Conservation (phyloP, 345 rosid species). For the Eucalyptus brandiana region DNA sequence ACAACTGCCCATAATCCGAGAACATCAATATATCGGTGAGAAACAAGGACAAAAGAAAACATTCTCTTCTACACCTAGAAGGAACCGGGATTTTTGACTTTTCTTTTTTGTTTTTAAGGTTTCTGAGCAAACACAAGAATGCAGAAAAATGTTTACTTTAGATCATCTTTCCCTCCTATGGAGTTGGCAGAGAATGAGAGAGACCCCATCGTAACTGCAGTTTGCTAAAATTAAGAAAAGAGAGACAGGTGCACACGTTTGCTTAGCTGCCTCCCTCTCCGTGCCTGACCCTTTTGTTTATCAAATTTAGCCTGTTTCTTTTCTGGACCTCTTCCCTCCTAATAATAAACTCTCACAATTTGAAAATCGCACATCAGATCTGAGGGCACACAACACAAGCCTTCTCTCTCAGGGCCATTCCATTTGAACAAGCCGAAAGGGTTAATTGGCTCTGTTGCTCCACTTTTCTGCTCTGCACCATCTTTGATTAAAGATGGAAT, state of each 20-base stretch:
- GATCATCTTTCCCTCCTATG: background rate
- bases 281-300: background rate
- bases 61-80: background rate
- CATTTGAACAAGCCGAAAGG: background rate
- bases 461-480: background rate
- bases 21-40: background rate
- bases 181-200: background rate
- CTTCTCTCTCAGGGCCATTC: background rate
- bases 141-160: background rate
- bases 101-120: constrained; percentile 10
- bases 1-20: background rate
- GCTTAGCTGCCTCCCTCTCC: background rate
- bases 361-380: background rate
- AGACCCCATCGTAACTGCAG: background rate
- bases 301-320: background rate
- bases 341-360: background rate
- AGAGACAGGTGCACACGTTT: background rate
- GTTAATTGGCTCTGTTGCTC: background rate
- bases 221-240: background rate
- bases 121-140: constrained; percentile 8
- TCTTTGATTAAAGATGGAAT: background rate
- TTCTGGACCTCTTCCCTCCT: background rate
- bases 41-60: background rate
- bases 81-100: constrained; percentile 12
- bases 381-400: background rate